These are phyloP conservation scores for Circinella umbellata DNA, from an alignment of 371 early-diverging fungal genomes.

Conservation along the genomic window DNA sequence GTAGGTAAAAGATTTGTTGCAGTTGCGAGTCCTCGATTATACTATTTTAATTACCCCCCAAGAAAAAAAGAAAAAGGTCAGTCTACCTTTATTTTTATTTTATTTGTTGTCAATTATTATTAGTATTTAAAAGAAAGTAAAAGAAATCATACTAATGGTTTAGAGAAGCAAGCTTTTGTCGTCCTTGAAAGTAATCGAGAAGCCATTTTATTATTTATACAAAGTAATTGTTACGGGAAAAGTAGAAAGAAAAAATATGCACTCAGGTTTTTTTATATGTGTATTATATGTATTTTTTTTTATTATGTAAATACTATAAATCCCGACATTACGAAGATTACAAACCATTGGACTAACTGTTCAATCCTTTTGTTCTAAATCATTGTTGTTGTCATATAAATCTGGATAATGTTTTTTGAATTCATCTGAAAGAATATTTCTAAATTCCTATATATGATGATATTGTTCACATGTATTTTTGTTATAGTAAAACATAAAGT, in stretches of 20 bases:
- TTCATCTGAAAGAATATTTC: constrained; percentile 39
- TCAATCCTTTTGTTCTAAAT: background rate
- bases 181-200: constrained; percentile 5
- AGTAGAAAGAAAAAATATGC: background rate
- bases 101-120: too few relatives aligned
- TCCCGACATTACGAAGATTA: too few relatives aligned
- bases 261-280: too few relatives aligned
- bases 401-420: constrained; percentile 55
- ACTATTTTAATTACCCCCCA: constrained; percentile 29
- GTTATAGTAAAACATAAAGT: background rate
- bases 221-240: background rate
- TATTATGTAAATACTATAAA: too few relatives aligned
- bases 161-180: constrained; percentile 5
- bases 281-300: too few relatives aligned
- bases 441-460: constrained; percentile 37
- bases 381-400: constrained; percentile 36
- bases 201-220: background rate
- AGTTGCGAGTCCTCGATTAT: constrained; percentile 62
- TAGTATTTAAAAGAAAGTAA: background rate
- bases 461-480: background rate
- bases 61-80: background rate
- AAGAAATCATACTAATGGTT: background rate
- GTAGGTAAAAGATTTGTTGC: constrained; percentile 55
- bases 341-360: too few relatives aligned
- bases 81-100: too few relatives aligned